Base-by-base conservation (phyloP, 2,329 filamentous ascomycete species). In the Colletotrichum noveboracense region DNA sequence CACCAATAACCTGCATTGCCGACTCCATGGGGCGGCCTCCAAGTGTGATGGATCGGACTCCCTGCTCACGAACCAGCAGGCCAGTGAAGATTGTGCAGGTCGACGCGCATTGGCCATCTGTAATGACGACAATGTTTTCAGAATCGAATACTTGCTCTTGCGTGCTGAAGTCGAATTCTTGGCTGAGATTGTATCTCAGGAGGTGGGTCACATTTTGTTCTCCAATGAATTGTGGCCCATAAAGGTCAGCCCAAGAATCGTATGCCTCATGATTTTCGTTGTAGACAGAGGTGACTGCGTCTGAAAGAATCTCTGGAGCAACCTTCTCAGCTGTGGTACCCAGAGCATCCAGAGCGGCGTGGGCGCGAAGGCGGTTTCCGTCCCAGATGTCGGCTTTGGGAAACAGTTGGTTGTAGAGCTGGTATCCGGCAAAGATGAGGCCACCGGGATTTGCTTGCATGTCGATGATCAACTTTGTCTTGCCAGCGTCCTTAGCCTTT, bases 401-500 rank as follows among this genome's bases (percentile, higher is more conserved):
- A 58, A 84, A 84, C 7, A 85, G 79, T 36, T 86, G 80, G 8
- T 83, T 82, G 79, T 92, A 92, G 1, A 88, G 78, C 60, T 89
- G 87, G 55, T 85, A 86, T 3, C 87, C 88, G 12, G 87, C 84
- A 10, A 85, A 79, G 16, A 91, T 80, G 61, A 83, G 82, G 1
- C 93, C 93, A 52, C 93, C 93, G 1, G 85, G 85, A 77, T 94
- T 95, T 5, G 85, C 87, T 6, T 89, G 88, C 12, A 94, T 80
- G 77, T 94, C 93, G 74, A 94, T 89, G 36, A 94, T 86, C 6
- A 94, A 84, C 80, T 90, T 92, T 3, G 85, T 90, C 80, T 92
- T 92, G 3, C 87, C 86, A 3, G 84, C 84, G 3, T 81, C 77
- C 55, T 87, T 86, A 13, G 87, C 87, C 58, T 85, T 82, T 0